A percentile compares a stretch with the other conserved stretches of the same genome.
Evolutionary conservation across 2,329 filamentous ascomycete species (phyloP).

Genomic region (Aspergillus brunneoviolaceus): DNA sequence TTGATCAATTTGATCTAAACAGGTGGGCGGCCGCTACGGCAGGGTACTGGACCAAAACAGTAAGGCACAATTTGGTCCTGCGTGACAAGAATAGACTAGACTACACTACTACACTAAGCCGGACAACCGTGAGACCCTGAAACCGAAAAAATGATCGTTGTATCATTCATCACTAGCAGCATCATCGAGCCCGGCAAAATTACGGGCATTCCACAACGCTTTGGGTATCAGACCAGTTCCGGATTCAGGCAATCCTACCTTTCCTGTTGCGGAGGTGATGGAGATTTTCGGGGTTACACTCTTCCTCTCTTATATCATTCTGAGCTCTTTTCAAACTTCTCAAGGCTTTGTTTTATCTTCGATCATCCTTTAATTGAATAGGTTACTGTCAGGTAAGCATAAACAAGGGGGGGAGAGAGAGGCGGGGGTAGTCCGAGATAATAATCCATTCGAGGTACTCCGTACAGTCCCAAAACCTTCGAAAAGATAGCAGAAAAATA

Average conservation of each 20-base stretch:
- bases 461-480: background rate
- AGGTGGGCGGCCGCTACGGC: background rate
- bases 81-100: background rate
- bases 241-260: background rate
- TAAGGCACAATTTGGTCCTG: background rate
- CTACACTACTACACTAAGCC: too few species aligned
- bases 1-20: background rate
- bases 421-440: too few species aligned
- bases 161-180: background rate
- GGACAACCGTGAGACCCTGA: constrained; percentile 1
- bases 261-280: background rate
- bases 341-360: too few species aligned
- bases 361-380: too few species aligned
- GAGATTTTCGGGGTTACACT: background rate
- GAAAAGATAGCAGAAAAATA: background rate
- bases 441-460: too few species aligned
- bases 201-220: background rate
- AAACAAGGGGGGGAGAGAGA: too few species aligned
- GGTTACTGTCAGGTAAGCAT: too few species aligned
- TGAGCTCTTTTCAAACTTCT: background rate
- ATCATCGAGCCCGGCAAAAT: background rate
- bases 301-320: background rate
- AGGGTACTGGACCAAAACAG: background rate
- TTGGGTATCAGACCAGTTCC: background rate
- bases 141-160: constrained; percentile 8